Conservation (phyloP, 805 yeast species). For the Myxozyma neotropica region DNA sequence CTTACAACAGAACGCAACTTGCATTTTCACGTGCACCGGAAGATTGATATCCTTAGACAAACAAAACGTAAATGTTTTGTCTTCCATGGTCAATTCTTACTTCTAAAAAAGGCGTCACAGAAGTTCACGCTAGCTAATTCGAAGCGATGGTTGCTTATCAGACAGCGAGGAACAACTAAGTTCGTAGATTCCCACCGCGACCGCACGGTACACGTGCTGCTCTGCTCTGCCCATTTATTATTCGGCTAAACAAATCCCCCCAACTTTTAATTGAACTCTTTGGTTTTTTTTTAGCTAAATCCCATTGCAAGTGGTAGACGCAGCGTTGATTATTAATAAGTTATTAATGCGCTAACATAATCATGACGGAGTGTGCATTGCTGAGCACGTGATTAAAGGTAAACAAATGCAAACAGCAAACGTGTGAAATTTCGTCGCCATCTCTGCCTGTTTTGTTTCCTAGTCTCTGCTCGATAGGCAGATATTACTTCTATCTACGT, state of each 20-base stretch:
- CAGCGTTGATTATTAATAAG: no score
- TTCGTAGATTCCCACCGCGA: not conserved
- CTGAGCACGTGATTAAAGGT: slow-evolving; percentile 5
- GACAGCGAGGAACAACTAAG: no score
- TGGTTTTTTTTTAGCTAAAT: no score
- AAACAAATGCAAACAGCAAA: not conserved
- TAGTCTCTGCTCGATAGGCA: no score
- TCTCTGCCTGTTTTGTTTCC: not conserved
- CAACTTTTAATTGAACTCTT: no score
- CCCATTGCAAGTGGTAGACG: no score
- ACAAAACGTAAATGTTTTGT: slow-evolving; percentile 55
- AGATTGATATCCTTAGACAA: slow-evolving; percentile 57
- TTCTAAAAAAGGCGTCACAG: not conserved
- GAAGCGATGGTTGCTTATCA: no score
- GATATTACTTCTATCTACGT: no score
- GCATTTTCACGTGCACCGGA: slow-evolving; percentile 54
- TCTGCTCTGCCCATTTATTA: no score
- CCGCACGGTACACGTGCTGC: no score
- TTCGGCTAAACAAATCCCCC: no score
- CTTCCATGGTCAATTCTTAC: slow-evolving; percentile 37
- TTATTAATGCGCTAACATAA: not conserved
- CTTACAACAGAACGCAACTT: slow-evolving; percentile 21
- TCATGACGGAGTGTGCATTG: not conserved
- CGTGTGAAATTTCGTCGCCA: not conserved
- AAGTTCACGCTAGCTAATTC: no score